phyloP scores from a whole-genome alignment of 495 filamentous ascomycete species.

The Amphirosellinia nigrospora region DNA sequence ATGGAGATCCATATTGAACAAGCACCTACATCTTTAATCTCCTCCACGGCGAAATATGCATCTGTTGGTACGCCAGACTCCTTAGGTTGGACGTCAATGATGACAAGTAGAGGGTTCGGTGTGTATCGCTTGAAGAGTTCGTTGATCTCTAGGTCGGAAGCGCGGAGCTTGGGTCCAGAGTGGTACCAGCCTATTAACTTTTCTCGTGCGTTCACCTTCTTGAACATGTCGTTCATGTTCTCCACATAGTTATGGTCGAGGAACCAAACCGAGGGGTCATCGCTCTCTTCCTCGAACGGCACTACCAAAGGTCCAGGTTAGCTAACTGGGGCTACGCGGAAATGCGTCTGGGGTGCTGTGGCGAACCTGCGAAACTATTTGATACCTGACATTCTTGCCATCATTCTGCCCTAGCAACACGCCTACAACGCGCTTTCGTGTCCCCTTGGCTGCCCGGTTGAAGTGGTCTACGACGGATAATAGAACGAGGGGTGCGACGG shows the following conservation, averaged over 20 bases:
- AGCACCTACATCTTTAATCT: conserved; percentile 94
- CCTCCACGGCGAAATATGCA: conserved; percentile 98
- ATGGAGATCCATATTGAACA: not conserved
- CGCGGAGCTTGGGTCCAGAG: conserved; percentile 94
- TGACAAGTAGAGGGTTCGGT: conserved; percentile 92
- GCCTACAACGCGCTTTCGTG: conserved; percentile 91
- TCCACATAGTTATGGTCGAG: conserved; percentile 99
- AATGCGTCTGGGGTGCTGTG: not conserved
- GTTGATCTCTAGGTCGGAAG: conserved; percentile 98
- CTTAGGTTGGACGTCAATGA: conserved; percentile 98
- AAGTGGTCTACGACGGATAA: conserved; percentile 99
- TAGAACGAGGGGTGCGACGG: conserved; percentile 95
- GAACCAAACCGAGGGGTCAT: conserved; percentile 98
- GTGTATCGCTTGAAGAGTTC: conserved; percentile 99
- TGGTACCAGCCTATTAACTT: conserved; percentile 99
- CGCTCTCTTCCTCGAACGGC: conserved; percentile 98
- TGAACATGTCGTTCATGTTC: conserved; percentile 99
- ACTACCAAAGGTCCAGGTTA: conserved; percentile 59
- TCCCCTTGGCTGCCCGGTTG: conserved; percentile 81
- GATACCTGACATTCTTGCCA: conserved; percentile 94
- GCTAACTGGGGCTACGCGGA: conserved; percentile 18
- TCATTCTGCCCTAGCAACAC: conserved; percentile 95
- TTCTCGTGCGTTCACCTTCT: conserved; percentile 98
- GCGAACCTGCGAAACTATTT: conserved; percentile 95
- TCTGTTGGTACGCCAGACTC: conserved; percentile 97